Conservation (phyloP, 1,284 basidiomycete genomes). For the Afroboletus lepidellus region DNA sequence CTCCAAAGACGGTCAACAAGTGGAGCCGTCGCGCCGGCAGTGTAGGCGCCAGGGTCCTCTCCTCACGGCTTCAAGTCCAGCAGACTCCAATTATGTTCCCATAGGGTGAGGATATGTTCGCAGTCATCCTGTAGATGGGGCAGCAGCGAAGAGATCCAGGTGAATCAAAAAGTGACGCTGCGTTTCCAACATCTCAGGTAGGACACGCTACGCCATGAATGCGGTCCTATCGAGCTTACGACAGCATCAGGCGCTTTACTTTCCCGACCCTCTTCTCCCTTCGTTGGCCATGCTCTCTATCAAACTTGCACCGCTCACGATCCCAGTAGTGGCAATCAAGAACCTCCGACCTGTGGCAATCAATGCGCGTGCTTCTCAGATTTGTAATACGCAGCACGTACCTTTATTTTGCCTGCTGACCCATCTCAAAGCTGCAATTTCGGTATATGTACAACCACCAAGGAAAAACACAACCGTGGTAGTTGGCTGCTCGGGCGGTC, state of each 20-base stretch:
- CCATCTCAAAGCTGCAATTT: slow-evolving; percentile 93
- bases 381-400: slow-evolving; percentile 29
- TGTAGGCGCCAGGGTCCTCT: slow-evolving; percentile 26
- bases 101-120: neutral
- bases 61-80: slow-evolving; percentile 31
- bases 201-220: slow-evolving; percentile 9
- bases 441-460: slow-evolving; percentile 97
- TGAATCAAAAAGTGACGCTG: slow-evolving; percentile 15
- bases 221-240: slow-evolving; percentile 7
- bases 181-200: slow-evolving; percentile 13
- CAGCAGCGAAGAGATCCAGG: slow-evolving; percentile 6
- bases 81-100: slow-evolving; percentile 37
- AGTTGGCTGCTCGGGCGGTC: slow-evolving; percentile 46
- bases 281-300: slow-evolving; percentile 65
- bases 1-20: neutral
- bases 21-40: neutral
- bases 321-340: slow-evolving; percentile 86
- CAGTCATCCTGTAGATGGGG: slow-evolving; percentile 16
- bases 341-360: slow-evolving; percentile 68
- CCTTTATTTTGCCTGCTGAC: slow-evolving; percentile 82
- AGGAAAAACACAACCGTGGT: slow-evolving; percentile 96
- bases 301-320: slow-evolving; percentile 75
- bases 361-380: slow-evolving; percentile 8
- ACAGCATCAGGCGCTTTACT: slow-evolving; percentile 14
- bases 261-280: slow-evolving; percentile 25